A percentile compares a stretch with the other conserved stretches of the same genome.
Evolutionary conservation across 495 filamentous ascomycete species (phyloP).

Genomic region (Margaritispora aquatica): DNA sequence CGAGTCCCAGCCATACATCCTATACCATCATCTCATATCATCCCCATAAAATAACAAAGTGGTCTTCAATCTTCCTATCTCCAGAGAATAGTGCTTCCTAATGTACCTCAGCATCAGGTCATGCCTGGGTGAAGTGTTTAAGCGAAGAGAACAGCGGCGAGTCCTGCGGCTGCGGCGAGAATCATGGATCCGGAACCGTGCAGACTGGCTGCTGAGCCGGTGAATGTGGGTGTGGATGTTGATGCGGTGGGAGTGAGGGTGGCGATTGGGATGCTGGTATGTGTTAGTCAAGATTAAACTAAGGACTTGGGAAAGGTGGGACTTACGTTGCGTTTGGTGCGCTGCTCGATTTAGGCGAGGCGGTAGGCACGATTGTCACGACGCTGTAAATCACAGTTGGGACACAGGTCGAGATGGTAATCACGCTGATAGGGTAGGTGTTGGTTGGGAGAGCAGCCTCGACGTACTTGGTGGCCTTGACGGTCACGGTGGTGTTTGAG

Average conservation of each 20-base stretch:
- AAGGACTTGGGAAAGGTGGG: neutral
- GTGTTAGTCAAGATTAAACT: neutral
- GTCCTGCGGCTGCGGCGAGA: neutral
- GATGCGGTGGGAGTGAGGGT: neutral
- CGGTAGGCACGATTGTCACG: neutral
- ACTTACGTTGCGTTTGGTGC: neutral
- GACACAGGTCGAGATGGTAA: neutral
- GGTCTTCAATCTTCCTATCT: neutral
- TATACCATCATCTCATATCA: too few species aligned
- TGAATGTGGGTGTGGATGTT: neutral
- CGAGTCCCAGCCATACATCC: too few species aligned
- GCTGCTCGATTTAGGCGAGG: neutral
- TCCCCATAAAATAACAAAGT: neutral
- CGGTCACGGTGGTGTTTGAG: neutral
- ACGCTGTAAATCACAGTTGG: slow-evolving; percentile 1
- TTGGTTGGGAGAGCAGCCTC: neutral
- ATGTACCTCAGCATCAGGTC: too few species aligned
- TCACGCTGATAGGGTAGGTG: neutral
- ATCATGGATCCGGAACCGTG: neutral
- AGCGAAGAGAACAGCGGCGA: neutral
- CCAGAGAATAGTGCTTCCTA: neutral
- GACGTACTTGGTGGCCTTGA: neutral
- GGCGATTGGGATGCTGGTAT: neutral
- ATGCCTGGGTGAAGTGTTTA: neutral
- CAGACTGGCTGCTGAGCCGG: neutral